Evolutionary conservation across 305 asterid genomes (phyloP).

Genomic region (Coffea humblotiana): DNA sequence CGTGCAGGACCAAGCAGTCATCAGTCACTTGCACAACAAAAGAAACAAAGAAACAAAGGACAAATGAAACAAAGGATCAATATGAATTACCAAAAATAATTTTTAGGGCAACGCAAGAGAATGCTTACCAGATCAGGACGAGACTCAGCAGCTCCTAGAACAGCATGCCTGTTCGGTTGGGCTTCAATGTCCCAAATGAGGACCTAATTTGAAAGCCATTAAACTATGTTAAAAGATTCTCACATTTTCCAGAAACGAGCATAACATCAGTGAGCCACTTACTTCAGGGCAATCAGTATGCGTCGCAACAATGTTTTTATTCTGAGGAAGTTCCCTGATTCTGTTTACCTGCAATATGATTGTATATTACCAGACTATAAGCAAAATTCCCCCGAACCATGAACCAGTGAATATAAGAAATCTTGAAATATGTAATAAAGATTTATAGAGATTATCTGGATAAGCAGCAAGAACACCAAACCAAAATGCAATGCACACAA

Average conservation of each 20-base stretch:
- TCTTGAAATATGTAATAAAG: neutral
- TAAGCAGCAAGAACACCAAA: neutral
- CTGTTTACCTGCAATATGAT: slow-evolving; percentile 71
- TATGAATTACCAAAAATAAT: neutral
- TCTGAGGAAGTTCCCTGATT: slow-evolving; percentile 94
- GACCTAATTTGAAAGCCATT: slow-evolving; percentile 43
- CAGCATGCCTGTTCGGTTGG: slow-evolving; percentile 91
- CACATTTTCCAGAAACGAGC: slow-evolving; percentile 6
- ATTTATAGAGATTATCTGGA: neutral
- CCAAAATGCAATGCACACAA: neutral
- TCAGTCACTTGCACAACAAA: neutral
- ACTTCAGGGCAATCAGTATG: slow-evolving; percentile 98
- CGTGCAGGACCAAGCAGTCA: neutral
- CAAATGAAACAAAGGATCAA: neutral
- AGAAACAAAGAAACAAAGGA: neutral
- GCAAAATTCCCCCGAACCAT: neutral
- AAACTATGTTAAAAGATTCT: slow-evolving; percentile 10
- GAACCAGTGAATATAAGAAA: neutral
- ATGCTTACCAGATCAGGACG: slow-evolving; percentile 84
- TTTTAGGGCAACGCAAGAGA: slow-evolving; percentile 15
- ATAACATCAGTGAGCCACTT: slow-evolving; percentile 31
- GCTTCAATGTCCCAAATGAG: slow-evolving; percentile 98
- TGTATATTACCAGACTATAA: slow-evolving; percentile 5
- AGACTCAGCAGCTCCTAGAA: slow-evolving; percentile 79
- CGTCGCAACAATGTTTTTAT: slow-evolving; percentile 90